A percentile compares a stretch with the other conserved stretches of the same genome.
These are phyloP conservation scores for Actinomucor elegans DNA, from an alignment of 371 early-diverging fungal species.

Conservation along the genomic window DNA sequence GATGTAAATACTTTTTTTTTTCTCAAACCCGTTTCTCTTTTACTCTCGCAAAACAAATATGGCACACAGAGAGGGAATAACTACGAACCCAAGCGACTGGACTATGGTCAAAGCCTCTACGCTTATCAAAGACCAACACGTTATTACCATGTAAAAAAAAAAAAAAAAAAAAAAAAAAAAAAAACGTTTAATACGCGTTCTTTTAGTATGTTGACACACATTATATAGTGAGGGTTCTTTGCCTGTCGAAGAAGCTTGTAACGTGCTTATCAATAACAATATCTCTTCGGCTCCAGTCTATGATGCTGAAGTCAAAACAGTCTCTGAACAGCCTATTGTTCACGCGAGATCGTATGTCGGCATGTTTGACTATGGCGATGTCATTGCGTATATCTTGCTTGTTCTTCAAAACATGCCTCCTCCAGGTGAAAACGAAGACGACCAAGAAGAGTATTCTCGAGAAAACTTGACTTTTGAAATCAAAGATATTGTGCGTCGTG, in stretches of 20 bases:
- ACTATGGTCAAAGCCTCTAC: constrained; percentile 55
- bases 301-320: constrained; percentile 31
- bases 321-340: constrained; percentile 13
- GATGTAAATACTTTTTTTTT: no score
- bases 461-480: constrained; percentile 45
- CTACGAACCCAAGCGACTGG: constrained; percentile 58
- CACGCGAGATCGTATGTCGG: constrained; percentile 61
- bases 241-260: constrained; percentile 53
- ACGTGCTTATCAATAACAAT: constrained; percentile 39
- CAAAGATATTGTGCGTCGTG: constrained; percentile 58
- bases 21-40: no score
- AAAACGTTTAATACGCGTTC: neutral
- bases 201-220: no score
- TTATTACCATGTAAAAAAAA: constrained; percentile 54
- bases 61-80: constrained; percentile 60
- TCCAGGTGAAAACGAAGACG: constrained; percentile 4
- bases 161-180: neutral
- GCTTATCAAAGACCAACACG: constrained; percentile 52
- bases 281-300: constrained; percentile 80
- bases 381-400: constrained; percentile 50
- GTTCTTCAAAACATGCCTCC: constrained; percentile 34
- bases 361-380: constrained; percentile 87
- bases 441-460: neutral
- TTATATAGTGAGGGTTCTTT: constrained; percentile 38
- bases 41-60: no score